A percentile compares a stretch with the other conserved stretches of the same genome.
Conservation (phyloP, 2,329 filamentous ascomycete species). For the Lachnellula suecica region DNA sequence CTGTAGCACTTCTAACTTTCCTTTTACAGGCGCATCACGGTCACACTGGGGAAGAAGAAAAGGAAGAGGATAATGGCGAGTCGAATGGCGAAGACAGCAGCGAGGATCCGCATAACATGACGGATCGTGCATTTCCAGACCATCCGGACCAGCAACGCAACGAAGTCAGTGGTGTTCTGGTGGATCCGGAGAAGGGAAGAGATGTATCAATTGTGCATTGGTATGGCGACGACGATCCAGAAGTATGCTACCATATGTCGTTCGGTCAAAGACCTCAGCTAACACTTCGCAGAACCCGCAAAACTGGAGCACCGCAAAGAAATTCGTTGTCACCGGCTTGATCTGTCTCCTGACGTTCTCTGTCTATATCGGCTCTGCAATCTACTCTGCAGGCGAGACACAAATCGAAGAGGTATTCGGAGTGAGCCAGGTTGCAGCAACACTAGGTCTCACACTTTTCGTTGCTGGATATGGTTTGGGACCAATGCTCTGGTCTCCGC, state of each 20-base stretch:
- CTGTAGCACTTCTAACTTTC: not conserved
- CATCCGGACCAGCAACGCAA: constrained; percentile 29
- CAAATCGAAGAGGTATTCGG: constrained; percentile 53
- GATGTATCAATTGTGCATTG: constrained; percentile 50
- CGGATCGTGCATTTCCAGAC: not conserved
- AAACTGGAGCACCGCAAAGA: constrained; percentile 48
- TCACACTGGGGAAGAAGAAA: constrained; percentile 27
- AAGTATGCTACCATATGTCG: constrained; percentile 38
- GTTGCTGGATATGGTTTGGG: constrained; percentile 63
- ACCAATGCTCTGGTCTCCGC: constrained; percentile 62
- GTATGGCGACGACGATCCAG: constrained; percentile 47
- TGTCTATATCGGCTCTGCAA: constrained; percentile 50
- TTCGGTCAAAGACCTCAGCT: constrained; percentile 41
- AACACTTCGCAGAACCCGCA: constrained; percentile 49
- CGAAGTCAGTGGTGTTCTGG: constrained; percentile 38
- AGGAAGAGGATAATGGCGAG: constrained; percentile 33
- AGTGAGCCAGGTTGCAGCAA: constrained; percentile 50
- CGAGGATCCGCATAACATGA: not conserved
- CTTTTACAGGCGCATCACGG: constrained; percentile 42
- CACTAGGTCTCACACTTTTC: constrained; percentile 59
- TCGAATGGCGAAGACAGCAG: constrained; percentile 3
- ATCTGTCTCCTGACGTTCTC: constrained; percentile 58
- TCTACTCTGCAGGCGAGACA: constrained; percentile 44
- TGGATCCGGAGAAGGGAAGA: constrained; percentile 52
- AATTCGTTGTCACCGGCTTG: constrained; percentile 42